Percentiles rank a stretch among this genome's conserved stretches.
Conservation (phyloP, 1,284 basidiomycete species). For the Cystobasidium slooffiae region DNA sequence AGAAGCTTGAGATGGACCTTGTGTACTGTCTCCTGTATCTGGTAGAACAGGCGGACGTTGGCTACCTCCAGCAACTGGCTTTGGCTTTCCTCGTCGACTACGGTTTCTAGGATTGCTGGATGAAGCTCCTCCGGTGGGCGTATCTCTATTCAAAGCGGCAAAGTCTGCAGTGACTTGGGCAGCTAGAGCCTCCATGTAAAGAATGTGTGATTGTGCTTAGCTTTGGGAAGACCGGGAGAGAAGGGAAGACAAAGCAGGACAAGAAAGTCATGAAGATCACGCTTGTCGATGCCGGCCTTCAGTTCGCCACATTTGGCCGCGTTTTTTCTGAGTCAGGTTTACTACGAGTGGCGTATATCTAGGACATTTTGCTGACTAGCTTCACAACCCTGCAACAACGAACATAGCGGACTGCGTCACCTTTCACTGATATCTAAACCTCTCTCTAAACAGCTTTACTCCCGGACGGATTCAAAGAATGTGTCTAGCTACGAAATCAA, state of each 20-base stretch:
- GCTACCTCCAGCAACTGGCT: conserved; percentile 16
- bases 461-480: no score
- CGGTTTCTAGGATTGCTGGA: conserved; percentile 13
- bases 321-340: neutral
- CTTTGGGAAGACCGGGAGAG: neutral
- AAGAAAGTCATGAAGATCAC: neutral
- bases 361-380: no score
- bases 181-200: conserved; percentile 34
- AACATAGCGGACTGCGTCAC: no score
- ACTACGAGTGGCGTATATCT: neutral
- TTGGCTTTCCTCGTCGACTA: conserved; percentile 14
- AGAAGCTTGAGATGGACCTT: no score
- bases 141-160: conserved; percentile 14
- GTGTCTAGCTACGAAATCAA: no score
- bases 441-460: no score
- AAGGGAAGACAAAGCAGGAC: neutral
- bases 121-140: neutral
- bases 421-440: no score
- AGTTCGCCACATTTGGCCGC: neutral
- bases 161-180: conserved; percentile 38
- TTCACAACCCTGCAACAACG: no score
- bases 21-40: neutral
- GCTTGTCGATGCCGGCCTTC: neutral
- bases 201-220: neutral
- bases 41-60: neutral